phyloP scores from a whole-genome alignment of 2,329 filamentous ascomycete species.

The Talaromyces piceae region DNA sequence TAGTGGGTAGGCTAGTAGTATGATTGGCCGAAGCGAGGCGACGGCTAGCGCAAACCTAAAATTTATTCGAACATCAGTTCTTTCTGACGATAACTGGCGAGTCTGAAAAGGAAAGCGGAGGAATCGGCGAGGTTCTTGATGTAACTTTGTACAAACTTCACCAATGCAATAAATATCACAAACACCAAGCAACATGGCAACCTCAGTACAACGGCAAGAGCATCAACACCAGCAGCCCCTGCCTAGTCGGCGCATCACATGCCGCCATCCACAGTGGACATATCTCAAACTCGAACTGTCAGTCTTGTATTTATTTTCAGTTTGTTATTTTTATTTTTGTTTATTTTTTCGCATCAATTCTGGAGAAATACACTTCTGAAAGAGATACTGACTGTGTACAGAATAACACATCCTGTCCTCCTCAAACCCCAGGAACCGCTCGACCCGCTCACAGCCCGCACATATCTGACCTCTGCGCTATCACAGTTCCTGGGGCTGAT shows the following conservation, averaged over 20 bases:
- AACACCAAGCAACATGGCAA: not conserved
- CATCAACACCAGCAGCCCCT: slow-evolving; percentile 9
- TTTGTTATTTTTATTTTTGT: too few relatives aligned
- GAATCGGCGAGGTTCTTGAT: too few relatives aligned
- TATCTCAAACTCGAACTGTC: slow-evolving; percentile 38
- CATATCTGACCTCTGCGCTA: slow-evolving; percentile 39
- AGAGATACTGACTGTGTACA: slow-evolving; percentile 5
- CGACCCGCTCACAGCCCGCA: slow-evolving; percentile 41
- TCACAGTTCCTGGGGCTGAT: slow-evolving; percentile 41
- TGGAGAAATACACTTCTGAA: not conserved
- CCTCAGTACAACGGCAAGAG: slow-evolving; percentile 8
- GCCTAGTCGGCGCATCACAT: slow-evolving; percentile 24
- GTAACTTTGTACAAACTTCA: too few relatives aligned
- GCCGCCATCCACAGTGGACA: slow-evolving; percentile 37
- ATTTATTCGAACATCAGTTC: not conserved
- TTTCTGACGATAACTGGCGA: too few relatives aligned
- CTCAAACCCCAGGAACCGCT: slow-evolving; percentile 16
- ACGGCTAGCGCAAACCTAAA: not conserved
- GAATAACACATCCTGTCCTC: slow-evolving; percentile 21
- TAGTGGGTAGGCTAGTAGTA: too few relatives aligned
- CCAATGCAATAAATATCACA: not conserved
- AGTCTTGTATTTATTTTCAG: not conserved
- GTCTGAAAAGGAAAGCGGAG: too few relatives aligned
- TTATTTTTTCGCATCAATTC: not conserved
- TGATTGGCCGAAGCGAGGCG: not conserved